Percentiles rank a stretch among this genome's conserved stretches.
These are phyloP conservation scores for Mucor saturninus DNA, from an alignment of 371 early-diverging fungal genomes.

Conservation along the genomic window DNA sequence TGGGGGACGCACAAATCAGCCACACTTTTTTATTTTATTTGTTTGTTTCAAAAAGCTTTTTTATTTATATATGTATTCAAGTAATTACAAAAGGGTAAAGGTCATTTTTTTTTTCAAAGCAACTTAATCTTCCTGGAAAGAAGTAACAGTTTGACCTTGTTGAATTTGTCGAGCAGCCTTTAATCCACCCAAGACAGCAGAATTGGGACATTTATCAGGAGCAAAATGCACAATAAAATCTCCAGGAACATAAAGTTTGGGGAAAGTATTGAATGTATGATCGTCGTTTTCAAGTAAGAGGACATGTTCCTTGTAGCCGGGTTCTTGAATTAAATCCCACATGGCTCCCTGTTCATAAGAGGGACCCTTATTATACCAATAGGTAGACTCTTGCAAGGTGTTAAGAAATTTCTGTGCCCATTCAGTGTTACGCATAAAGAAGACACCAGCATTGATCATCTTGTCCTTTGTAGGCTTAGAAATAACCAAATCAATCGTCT, in stretches of 20 bases:
- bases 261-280: constrained; percentile 68
- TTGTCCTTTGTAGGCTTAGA: constrained; percentile 50
- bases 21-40: too few relatives aligned
- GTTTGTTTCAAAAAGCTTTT: not conserved
- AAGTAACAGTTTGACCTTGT: constrained; percentile 35
- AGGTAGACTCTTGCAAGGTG: constrained; percentile 49
- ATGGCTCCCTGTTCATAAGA: constrained; percentile 69
- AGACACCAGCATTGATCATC: constrained; percentile 68
- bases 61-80: not conserved
- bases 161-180: constrained; percentile 37
- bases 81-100: not conserved
- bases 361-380: constrained; percentile 52
- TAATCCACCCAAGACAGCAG: constrained; percentile 59
- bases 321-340: constrained; percentile 58
- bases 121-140: constrained; percentile 31
- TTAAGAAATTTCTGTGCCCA: constrained; percentile 62
- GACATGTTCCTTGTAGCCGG: constrained; percentile 35
- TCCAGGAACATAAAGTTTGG: constrained; percentile 51
- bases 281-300: constrained; percentile 58
- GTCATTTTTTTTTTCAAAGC: not conserved
- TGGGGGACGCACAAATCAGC: too few relatives aligned
- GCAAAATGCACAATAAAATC: constrained; percentile 73
- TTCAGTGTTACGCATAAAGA: constrained; percentile 64
- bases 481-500: constrained; percentile 54
- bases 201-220: constrained; percentile 65